These are phyloP conservation scores for Casaregolazyma lundiana DNA, from an alignment of 1,139 yeast species.

Conservation along the genomic window DNA sequence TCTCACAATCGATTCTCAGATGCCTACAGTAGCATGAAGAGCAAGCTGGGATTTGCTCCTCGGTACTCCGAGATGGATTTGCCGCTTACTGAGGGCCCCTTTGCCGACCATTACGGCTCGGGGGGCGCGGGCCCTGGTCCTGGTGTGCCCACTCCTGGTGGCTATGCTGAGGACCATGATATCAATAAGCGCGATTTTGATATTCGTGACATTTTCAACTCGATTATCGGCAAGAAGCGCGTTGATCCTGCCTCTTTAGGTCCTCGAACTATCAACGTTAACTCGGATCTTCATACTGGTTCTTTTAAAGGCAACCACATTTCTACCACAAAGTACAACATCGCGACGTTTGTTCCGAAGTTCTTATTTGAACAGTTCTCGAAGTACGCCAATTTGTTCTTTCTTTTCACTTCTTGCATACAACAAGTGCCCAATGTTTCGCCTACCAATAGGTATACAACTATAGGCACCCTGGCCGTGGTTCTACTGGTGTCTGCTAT, in stretches of 20 bases:
- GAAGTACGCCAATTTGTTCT: conserved; percentile 92
- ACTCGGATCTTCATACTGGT: conserved; percentile 43
- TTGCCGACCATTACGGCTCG: conserved; percentile 1
- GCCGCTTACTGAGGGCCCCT: conserved; percentile 28
- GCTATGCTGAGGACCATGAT: conserved; percentile 20
- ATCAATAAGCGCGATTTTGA: conserved; percentile 44
- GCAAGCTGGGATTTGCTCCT: conserved; percentile 29
- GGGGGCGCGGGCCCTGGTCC: conserved; percentile 18
- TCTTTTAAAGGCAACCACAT: conserved; percentile 77
- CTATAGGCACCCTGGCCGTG: conserved; percentile 82
- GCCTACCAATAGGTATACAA: conserved; percentile 94
- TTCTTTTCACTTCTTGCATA: conserved; percentile 83
- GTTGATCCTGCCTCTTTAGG: conserved; percentile 36
- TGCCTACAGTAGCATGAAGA: conserved; percentile 27
- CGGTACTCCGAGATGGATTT: conserved; percentile 33
- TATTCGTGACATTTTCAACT: conserved; percentile 50
- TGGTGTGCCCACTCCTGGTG: conserved; percentile 9
- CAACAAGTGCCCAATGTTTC: conserved; percentile 97
- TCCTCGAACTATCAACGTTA: conserved; percentile 69
- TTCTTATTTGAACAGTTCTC: conserved; percentile 95
- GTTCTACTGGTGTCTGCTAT: conserved; percentile 88
- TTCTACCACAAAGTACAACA: conserved; percentile 93
- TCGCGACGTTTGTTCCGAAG: conserved; percentile 90
- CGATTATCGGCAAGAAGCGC: conserved; percentile 38
- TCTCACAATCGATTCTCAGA: conserved; percentile 24